A percentile compares a stretch with the other conserved stretches of the same genome.
Evolutionary conservation across 345 rosid species (phyloP).

Genomic region (Linum lewisii): DNA sequence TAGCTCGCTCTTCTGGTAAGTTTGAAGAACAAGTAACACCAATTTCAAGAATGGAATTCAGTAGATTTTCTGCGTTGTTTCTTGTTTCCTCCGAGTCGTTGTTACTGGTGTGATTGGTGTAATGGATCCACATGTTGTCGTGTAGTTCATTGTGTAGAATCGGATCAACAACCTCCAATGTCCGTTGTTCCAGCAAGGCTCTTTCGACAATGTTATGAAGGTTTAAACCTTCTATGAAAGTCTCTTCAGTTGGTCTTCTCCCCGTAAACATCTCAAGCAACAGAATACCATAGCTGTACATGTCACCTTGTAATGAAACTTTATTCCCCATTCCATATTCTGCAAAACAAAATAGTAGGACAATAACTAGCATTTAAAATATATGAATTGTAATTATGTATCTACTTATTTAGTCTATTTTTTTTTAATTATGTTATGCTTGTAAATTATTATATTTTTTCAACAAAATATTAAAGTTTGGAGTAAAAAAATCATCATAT

Average conservation of each 20-base stretch:
- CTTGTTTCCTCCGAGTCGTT: too few species aligned
- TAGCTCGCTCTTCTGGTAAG: background rate
- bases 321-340: background rate
- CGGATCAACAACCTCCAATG: background rate
- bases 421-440: too few species aligned
- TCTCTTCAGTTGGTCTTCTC: background rate
- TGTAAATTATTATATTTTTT: too few species aligned
- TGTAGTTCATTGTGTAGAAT: background rate
- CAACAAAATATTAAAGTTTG: too few species aligned
- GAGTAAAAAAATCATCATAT: too few species aligned
- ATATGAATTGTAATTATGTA: background rate
- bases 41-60: background rate
- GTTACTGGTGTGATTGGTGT: too few species aligned
- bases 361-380: too few species aligned
- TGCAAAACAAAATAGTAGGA: background rate
- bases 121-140: too few species aligned
- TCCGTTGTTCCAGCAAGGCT: background rate
- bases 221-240: background rate
- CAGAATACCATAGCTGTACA: background rate
- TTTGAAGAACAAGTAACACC: background rate
- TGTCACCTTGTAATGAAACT: background rate
- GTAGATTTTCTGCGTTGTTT: too few species aligned
- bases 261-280: constrained; percentile 1
- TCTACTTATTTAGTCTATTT: background rate
- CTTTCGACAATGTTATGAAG: background rate